Conservation (phyloP, 202 grass and related monocot species). For the Digitaria exilis region DNA sequence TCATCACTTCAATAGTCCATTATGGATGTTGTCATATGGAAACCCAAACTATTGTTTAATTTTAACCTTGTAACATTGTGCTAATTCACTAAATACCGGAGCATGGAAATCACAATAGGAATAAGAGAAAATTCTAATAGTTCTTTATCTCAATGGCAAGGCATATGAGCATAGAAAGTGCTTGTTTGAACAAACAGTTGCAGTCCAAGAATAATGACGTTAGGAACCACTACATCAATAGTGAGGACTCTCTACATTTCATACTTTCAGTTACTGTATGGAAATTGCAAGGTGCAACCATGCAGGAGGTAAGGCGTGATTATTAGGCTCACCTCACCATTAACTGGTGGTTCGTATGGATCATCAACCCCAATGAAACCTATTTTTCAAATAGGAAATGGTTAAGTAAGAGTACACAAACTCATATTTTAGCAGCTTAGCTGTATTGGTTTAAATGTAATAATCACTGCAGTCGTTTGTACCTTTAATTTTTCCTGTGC, state of each 20-base stretch:
- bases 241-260: neutral
- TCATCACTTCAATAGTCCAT: conserved; percentile 8
- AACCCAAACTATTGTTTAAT: too few relatives aligned
- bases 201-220: neutral
- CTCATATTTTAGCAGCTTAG: neutral
- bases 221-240: neutral
- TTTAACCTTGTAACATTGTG: neutral
- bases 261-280: neutral
- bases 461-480: neutral
- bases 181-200: neutral
- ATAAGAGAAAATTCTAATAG: neutral
- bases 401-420: conserved; percentile 17
- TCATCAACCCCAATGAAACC: conserved; percentile 96
- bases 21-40: neutral
- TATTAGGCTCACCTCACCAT: conserved; percentile 68
- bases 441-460: neutral
- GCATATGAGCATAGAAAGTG: neutral
- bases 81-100: conserved; percentile 1
- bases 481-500: conserved; percentile 97
- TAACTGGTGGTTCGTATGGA: conserved; percentile 83
- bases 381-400: conserved; percentile 46
- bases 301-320: conserved; percentile 7
- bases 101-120: neutral
- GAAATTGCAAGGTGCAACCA: neutral
- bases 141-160: neutral